Percentiles rank a stretch among this genome's conserved stretches.
phyloP scores from a whole-genome alignment of 1,139 yeast species.

The Diutina rugosa region DNA sequence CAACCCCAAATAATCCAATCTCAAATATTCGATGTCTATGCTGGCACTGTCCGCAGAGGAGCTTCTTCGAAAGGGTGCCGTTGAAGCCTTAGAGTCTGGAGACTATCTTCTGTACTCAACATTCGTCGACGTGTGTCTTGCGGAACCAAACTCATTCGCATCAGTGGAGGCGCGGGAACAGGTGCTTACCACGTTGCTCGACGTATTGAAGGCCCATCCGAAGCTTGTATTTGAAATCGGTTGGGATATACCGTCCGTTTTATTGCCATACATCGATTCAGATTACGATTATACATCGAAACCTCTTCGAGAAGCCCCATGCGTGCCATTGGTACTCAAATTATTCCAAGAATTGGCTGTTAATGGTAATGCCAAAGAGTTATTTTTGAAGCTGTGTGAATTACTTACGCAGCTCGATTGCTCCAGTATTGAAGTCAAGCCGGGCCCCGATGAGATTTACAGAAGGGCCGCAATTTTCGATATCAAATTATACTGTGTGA shows the following conservation, averaged over 20 bases:
- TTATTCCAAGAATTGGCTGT: conserved; percentile 47
- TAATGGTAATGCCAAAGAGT: conserved; percentile 69
- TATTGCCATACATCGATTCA: conserved; percentile 33
- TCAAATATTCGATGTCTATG: not conserved
- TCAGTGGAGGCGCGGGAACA: conserved; percentile 33
- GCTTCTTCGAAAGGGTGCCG: conserved; percentile 8
- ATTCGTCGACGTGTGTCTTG: conserved; percentile 46
- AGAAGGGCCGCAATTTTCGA: conserved; percentile 20
- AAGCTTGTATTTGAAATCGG: conserved; percentile 58
- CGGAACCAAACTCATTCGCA: conserved; percentile 31
- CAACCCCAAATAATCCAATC: not conserved
- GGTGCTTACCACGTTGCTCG: conserved; percentile 26
- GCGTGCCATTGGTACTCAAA: conserved; percentile 25
- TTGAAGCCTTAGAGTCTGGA: conserved; percentile 25
- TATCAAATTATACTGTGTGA: conserved; percentile 46
- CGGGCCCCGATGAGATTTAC: conserved; percentile 7
- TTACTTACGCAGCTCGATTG: conserved; percentile 19
- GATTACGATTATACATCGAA: conserved; percentile 8
- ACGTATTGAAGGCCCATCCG: conserved; percentile 18
- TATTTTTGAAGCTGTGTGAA: conserved; percentile 60
- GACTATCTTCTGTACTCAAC: conserved; percentile 70
- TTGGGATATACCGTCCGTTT: conserved; percentile 72
- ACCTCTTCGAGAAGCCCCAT: conserved; percentile 19
- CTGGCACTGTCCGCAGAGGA: not conserved
- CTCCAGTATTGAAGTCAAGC: not conserved